Evolutionary conservation across 495 filamentous ascomycete genomes (phyloP).

Genomic region (Collariella sp.): DNA sequence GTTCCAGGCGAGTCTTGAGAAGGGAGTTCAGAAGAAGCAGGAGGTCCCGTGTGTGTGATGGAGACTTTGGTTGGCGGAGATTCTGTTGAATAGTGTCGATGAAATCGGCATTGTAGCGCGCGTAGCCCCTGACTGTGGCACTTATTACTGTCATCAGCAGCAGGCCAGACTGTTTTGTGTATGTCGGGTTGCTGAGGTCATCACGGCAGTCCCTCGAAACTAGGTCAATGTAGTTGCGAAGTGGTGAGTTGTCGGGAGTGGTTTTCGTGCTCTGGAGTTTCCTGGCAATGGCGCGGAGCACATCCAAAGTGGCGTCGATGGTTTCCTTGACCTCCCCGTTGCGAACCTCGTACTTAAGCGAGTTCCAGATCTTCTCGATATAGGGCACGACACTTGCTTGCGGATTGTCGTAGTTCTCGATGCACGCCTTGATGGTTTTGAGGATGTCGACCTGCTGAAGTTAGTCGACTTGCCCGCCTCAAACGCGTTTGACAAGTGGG

Average conservation of each 20-base stretch:
- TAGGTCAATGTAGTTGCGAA: slow-evolving; percentile 30
- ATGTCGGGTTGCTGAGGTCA: slow-evolving; percentile 37
- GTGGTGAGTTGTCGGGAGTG: slow-evolving; percentile 26
- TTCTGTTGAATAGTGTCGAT: slow-evolving; percentile 32
- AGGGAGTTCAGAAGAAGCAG: slow-evolving; percentile 35
- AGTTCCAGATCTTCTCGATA: slow-evolving; percentile 42
- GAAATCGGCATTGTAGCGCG: slow-evolving; percentile 26
- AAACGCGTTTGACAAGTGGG: neutral
- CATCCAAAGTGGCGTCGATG: slow-evolving; percentile 39
- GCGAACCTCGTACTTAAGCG: slow-evolving; percentile 50
- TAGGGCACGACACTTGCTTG: slow-evolving; percentile 35
- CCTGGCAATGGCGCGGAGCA: slow-evolving; percentile 36
- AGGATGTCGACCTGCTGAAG: slow-evolving; percentile 39
- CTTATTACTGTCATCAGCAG: slow-evolving; percentile 39
- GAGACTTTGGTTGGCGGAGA: slow-evolving; percentile 33
- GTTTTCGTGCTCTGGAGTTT: slow-evolving; percentile 28
- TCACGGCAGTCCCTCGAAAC: slow-evolving; percentile 37
- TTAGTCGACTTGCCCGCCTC: neutral
- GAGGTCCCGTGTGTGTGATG: slow-evolving; percentile 35
- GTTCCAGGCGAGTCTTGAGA: slow-evolving; percentile 28
- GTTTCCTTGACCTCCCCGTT: slow-evolving; percentile 46
- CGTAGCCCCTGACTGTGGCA: slow-evolving; percentile 26
- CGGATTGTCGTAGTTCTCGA: slow-evolving; percentile 33
- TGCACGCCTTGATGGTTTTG: slow-evolving; percentile 39
- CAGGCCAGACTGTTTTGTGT: slow-evolving; percentile 37